These are phyloP conservation scores for Solidago caesia DNA, from an alignment of 129 eudicot species.

Conservation along the genomic window DNA sequence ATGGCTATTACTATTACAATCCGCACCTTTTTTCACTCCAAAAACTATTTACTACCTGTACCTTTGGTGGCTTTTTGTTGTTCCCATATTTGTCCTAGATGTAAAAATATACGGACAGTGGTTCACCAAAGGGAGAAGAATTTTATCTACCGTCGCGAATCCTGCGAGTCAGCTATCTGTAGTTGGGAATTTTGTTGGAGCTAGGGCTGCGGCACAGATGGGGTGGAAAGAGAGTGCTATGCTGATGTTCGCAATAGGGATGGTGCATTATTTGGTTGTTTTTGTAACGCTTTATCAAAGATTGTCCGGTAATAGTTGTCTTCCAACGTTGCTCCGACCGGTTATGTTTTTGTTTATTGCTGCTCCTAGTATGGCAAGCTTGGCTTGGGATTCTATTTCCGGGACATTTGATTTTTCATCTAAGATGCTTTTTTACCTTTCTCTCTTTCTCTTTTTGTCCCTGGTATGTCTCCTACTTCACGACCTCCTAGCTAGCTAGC, in stretches of 20 bases:
- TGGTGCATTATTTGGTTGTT: conserved; percentile 56
- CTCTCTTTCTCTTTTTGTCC: conserved; percentile 53
- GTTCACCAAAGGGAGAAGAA: conserved; percentile 54
- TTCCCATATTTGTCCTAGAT: conserved; percentile 49
- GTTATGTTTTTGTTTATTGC: conserved; percentile 63
- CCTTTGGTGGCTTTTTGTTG: conserved; percentile 52
- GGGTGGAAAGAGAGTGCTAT: conserved; percentile 64
- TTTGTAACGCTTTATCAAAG: conserved; percentile 66
- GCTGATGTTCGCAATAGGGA: conserved; percentile 51
- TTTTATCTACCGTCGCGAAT: conserved; percentile 47
- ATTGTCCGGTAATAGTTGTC: conserved; percentile 30
- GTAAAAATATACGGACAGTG: conserved; percentile 64
- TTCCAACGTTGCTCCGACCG: conserved; percentile 51
- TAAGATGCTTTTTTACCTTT: conserved; percentile 69
- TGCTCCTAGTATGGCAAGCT: conserved; percentile 70
- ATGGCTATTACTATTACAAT: conserved; percentile 50
- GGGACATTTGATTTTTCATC: conserved; percentile 53
- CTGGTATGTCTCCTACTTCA: conserved; percentile 38
- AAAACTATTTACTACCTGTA: conserved; percentile 16
- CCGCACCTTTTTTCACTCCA: conserved; percentile 35
- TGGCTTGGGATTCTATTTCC: conserved; percentile 60
- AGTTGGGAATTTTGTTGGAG: conserved; percentile 57
- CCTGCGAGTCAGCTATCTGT: conserved; percentile 65
- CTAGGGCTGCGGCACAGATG: conserved; percentile 49
- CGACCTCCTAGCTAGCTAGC: not conserved